These are phyloP conservation scores for Vickermania ingenoplastis DNA, from an alignment of 208 protist species.

Conservation along the genomic window DNA sequence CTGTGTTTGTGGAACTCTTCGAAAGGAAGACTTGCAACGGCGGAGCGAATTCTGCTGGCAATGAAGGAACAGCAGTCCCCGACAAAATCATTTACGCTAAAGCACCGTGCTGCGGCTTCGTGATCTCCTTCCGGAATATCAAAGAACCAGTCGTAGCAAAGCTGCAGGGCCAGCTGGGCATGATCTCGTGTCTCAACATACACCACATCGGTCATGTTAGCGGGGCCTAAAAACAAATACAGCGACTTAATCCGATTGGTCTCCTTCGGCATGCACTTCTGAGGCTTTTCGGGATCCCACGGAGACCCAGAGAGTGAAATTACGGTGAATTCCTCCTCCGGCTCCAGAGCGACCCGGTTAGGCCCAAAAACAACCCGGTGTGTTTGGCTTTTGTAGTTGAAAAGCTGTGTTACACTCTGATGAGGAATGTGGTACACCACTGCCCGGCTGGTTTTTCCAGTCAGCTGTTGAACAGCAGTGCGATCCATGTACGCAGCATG, in stretches of 20 bases:
- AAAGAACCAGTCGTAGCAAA: constrained; percentile 89
- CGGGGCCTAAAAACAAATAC: constrained; percentile 87
- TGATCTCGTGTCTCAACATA: constrained; percentile 85
- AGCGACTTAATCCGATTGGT: constrained; percentile 54
- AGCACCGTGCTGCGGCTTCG: constrained; percentile 46
- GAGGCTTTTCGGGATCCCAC: constrained; percentile 73
- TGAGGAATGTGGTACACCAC: constrained; percentile 92
- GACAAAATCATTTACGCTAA: constrained; percentile 81
- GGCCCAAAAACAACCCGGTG: constrained; percentile 83
- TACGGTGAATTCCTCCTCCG: constrained; percentile 80
- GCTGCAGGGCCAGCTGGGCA: constrained; percentile 72
- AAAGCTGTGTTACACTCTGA: constrained; percentile 92
- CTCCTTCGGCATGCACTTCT: constrained; percentile 64
- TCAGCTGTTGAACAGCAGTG: constrained; percentile 2
- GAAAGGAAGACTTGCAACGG: constrained; percentile 68
- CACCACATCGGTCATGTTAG: constrained; percentile 93
- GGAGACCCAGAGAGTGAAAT: constrained; percentile 82
- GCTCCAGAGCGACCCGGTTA: constrained; percentile 61
- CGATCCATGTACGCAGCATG: constrained; percentile 33
- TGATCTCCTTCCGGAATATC: constrained; percentile 50
- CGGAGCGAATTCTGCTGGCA: constrained; percentile 74
- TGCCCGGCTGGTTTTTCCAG: constrained; percentile 54
- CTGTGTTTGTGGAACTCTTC: constrained; percentile 86
- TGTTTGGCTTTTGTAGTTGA: constrained; percentile 88
- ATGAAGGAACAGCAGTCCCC: constrained; percentile 78